A percentile compares a stretch with the other conserved stretches of the same genome.
Evolutionary conservation across 192 early-diverging fungal species (phyloP).

Genomic region (Entomortierella beljakovae): DNA sequence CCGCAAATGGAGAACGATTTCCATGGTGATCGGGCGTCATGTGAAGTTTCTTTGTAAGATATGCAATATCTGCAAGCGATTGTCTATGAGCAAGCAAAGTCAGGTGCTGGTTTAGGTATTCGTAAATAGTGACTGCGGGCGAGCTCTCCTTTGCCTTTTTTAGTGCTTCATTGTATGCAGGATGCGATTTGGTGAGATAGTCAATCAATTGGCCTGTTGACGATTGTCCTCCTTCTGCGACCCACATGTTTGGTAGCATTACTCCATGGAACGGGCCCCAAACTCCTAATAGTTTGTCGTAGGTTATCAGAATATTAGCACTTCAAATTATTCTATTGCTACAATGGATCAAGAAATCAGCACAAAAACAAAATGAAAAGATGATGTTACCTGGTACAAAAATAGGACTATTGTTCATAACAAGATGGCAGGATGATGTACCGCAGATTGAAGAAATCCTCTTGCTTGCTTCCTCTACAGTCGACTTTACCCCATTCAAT

Average conservation of each 20-base stretch:
- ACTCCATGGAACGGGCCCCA: constrained; percentile 74
- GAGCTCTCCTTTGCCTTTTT: constrained; percentile 16
- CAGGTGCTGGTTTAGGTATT: constrained; percentile 63
- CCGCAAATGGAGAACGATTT: constrained; percentile 77
- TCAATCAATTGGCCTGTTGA: constrained; percentile 77
- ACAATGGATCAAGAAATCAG: not conserved
- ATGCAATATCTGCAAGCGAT: constrained; percentile 24
- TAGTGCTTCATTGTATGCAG: constrained; percentile 58
- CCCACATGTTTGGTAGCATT: constrained; percentile 66
- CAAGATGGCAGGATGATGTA: constrained; percentile 80
- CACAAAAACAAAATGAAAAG: constrained; percentile 1
- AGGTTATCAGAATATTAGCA: not conserved
- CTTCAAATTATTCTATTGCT: not conserved
- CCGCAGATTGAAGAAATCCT: constrained; percentile 70
- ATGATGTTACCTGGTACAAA: constrained; percentile 64
- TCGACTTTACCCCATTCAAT: constrained; percentile 27
- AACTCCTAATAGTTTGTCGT: constrained; percentile 25
- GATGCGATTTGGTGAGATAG: constrained; percentile 67
- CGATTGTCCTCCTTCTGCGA: constrained; percentile 80
- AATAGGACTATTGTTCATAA: constrained; percentile 59
- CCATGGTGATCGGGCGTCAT: constrained; percentile 85
- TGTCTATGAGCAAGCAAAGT: constrained; percentile 27
- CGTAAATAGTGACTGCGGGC: constrained; percentile 53
- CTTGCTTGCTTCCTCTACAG: constrained; percentile 39
- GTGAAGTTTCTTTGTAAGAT: constrained; percentile 64